Conservation (phyloP, 2,329 filamentous ascomycete genomes). For the Atkinsonella hypoxylon region DNA sequence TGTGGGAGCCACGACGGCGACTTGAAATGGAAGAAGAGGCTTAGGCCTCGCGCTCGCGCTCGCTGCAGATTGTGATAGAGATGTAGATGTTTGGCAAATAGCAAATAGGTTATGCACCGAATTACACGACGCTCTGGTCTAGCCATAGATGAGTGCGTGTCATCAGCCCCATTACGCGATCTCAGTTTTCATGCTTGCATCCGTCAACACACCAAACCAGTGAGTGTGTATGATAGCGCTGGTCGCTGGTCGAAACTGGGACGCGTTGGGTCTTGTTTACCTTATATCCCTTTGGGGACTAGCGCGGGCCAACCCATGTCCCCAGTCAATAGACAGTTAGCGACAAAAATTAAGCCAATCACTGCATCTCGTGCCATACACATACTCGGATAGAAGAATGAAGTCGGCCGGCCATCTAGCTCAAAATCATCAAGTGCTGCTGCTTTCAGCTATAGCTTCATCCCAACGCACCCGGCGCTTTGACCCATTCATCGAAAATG, state of each 20-base stretch:
- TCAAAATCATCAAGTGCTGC: background rate
- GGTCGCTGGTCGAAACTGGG: background rate
- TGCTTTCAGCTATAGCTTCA: slow-evolving; percentile 2
- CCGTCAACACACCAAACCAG: background rate
- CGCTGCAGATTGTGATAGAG: background rate
- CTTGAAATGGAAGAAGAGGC: background rate
- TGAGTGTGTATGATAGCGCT: background rate
- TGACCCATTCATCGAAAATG: slow-evolving; percentile 1
- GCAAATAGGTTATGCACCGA: slow-evolving; percentile 9
- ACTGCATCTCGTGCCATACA: background rate
- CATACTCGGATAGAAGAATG: slow-evolving; percentile 6
- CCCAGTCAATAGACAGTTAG: background rate
- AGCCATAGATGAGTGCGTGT: background rate
- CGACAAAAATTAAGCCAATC: background rate
- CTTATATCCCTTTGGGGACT: slow-evolving; percentile 23
- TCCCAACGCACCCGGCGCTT: background rate
- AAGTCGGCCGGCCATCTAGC: background rate
- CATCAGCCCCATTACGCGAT: background rate
- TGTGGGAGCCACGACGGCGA: background rate
- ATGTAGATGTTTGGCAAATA: slow-evolving; percentile 4
- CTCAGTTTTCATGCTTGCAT: background rate
- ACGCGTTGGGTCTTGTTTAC: slow-evolving; percentile 30
- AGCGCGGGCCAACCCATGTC: slow-evolving; percentile 12
- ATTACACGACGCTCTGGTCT: background rate
- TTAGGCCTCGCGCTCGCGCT: background rate